These are phyloP conservation scores for Crithidia fasciculata DNA, from an alignment of 208 protist genomes.

Conservation along the genomic window DNA sequence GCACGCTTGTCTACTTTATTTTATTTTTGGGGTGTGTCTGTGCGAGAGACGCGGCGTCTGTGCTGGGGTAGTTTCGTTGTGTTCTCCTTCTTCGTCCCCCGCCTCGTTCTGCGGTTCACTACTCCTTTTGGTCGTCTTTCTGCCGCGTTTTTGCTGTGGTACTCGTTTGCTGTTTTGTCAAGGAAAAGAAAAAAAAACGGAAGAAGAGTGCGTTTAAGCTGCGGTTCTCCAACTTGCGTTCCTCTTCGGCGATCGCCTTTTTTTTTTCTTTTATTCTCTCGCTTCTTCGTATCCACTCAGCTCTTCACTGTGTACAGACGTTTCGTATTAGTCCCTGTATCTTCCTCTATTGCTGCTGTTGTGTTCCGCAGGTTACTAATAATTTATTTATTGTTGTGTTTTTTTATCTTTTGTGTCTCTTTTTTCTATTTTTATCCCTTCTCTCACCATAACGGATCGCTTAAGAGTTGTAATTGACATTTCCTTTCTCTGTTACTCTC, in stretches of 20 bases:
- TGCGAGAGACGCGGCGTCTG: too few species aligned
- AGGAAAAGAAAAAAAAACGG: constrained; percentile 8
- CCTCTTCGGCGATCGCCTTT: too few species aligned
- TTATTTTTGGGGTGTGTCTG: too few species aligned
- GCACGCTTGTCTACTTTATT: too few species aligned
- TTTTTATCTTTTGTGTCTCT: neutral
- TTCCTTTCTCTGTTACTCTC: neutral
- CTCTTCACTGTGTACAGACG: too few species aligned
- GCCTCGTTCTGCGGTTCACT: too few species aligned
- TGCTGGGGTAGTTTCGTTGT: too few species aligned
- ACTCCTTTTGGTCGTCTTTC: too few species aligned
- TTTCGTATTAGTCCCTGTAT: constrained; percentile 15
- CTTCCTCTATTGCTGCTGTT: constrained; percentile 7
- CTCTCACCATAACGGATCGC: neutral
- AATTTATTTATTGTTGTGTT: neutral
- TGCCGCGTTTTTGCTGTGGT: neutral
- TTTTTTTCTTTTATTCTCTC: constrained; percentile 5
- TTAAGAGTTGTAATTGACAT: constrained; percentile 13
- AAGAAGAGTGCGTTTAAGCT: neutral
- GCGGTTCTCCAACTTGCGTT: too few species aligned
- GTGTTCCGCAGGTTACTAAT: neutral
- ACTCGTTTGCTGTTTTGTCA: neutral
- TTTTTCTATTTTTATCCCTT: constrained; percentile 1
- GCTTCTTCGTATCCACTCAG: neutral
- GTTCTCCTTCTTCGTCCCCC: too few species aligned